A percentile compares a stretch with the other conserved stretches of the same genome.
These are phyloP conservation scores for Stephanocyclus meneghinianus DNA, from an alignment of 352 stramenopile genomes.

Conservation along the genomic window DNA sequence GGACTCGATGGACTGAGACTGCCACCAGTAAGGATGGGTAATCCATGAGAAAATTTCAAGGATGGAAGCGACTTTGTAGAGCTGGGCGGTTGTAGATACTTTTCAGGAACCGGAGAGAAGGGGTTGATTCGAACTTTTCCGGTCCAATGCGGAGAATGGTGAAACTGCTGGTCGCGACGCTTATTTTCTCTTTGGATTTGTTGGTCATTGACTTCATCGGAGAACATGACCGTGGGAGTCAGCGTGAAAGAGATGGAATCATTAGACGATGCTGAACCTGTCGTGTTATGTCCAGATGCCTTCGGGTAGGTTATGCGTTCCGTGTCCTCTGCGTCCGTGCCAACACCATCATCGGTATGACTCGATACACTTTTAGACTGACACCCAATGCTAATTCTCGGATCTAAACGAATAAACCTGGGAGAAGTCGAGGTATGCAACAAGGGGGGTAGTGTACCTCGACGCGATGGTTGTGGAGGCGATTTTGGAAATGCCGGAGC, in stretches of 20 bases:
- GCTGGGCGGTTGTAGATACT: conserved; percentile 32
- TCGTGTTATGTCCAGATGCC: not conserved
- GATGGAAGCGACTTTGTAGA: conserved; percentile 20
- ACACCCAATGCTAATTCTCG: conserved; percentile 1
- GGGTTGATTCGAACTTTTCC: conserved; percentile 49
- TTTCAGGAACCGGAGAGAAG: conserved; percentile 44
- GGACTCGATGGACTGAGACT: not conserved
- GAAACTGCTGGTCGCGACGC: conserved; percentile 28
- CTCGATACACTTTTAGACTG: not conserved
- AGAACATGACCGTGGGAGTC: conserved; percentile 31
- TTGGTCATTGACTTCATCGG: conserved; percentile 1
- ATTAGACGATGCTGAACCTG: conserved; percentile 6
- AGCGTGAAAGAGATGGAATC: conserved; percentile 22
- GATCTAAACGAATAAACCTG: conserved; percentile 1
- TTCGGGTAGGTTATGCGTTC: conserved; percentile 2
- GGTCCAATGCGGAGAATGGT: conserved; percentile 48
- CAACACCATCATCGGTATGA: not conserved
- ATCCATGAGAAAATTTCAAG: not conserved
- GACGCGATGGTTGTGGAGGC: not conserved
- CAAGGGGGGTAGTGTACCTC: not conserved
- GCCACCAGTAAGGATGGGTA: not conserved
- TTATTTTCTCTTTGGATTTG: not conserved
- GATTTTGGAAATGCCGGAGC: not conserved
- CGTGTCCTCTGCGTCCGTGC: not conserved
- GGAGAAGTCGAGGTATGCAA: not conserved